Percentiles rank a stretch among this genome's conserved stretches.
Conservation (phyloP, 2,329 filamentous ascomycete species). For the Colletotrichum eremochloae region DNA sequence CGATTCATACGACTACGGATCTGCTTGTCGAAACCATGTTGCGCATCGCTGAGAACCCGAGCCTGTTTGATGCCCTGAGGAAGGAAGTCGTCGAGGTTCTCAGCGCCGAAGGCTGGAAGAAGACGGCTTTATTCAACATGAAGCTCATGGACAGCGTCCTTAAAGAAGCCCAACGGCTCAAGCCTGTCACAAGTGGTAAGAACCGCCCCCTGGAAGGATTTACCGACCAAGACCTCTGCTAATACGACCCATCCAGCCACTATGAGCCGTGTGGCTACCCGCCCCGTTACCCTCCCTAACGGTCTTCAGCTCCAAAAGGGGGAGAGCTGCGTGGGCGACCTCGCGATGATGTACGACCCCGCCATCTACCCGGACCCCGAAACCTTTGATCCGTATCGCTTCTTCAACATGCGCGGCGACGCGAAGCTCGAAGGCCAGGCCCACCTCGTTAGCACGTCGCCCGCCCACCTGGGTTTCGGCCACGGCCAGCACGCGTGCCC, state of each 20-base stretch:
- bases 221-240: not conserved
- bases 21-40: constrained; percentile 53
- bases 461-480: constrained; percentile 54
- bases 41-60: constrained; percentile 55
- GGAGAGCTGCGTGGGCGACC: constrained; percentile 27
- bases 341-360: constrained; percentile 13
- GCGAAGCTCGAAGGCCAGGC: constrained; percentile 13
- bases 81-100: constrained; percentile 46
- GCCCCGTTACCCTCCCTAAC: constrained; percentile 15
- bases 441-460: constrained; percentile 57
- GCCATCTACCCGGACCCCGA: constrained; percentile 16
- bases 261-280: constrained; percentile 31
- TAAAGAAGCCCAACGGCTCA: constrained; percentile 54
- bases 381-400: constrained; percentile 20
- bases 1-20: constrained; percentile 59
- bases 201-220: too few relatives aligned
- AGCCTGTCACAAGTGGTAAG: constrained; percentile 17
- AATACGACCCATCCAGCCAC: not conserved
- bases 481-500: constrained; percentile 56
- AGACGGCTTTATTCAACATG: constrained; percentile 48
- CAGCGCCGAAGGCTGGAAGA: constrained; percentile 47
- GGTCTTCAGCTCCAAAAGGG: constrained; percentile 30
- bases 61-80: constrained; percentile 52
- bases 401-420: constrained; percentile 20
- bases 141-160: constrained; percentile 56